Evolutionary conservation across 805 yeast genomes (phyloP), one percentile per base, ranked within the genome.

Genomic region (Saccharomycopsis javanensis): DNA sequence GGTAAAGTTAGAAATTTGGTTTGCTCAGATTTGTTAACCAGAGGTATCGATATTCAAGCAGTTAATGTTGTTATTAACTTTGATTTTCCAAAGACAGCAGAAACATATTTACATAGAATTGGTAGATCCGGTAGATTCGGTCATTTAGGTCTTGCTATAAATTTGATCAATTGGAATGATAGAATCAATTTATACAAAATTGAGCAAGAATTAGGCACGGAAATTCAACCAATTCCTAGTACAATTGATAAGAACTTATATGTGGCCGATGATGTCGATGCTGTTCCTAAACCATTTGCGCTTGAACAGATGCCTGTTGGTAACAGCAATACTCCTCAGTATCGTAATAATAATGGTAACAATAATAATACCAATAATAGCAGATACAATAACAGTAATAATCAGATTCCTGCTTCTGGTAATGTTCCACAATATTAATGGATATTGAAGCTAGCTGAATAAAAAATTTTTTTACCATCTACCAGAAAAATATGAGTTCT

Each of bases 101-200:
- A 94, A 72, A 94, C 98, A 45, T 94, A 94, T 70, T 79, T 94
- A 65, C 99, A 94, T 75, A 87, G 98, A 79, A 94, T 92, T 65
- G 98, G 98, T 79, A 89, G 99, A 78, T 90, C 97, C 6, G 98
- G 99, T 64, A 88, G 99, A 78, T 94, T 88, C 68, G 99, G 99
- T 64, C 99, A 94, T 71, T 82, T 91, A 68, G 99, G 99, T 78
- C 79, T 94, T 69, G 99, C 99, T 33, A 90, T 94, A 68, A 94
- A 94, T 74, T 80, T 94, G 66, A 89, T 94, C 75, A 88, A 91
- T 71, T 92, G 97, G 97, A 84, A 90, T 67, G 99, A 94, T 71
- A 82, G 98, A 69, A 90, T 87, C 73, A 88, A 87, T 68, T 78
- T 94, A 67, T 92, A 90, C 73, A 88, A 88, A 71, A 91, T 94